Evolutionary conservation across 805 yeast species (phyloP), one percentile per base, ranked within the genome.

Genomic region (Crinitomyces ghanaensis): DNA sequence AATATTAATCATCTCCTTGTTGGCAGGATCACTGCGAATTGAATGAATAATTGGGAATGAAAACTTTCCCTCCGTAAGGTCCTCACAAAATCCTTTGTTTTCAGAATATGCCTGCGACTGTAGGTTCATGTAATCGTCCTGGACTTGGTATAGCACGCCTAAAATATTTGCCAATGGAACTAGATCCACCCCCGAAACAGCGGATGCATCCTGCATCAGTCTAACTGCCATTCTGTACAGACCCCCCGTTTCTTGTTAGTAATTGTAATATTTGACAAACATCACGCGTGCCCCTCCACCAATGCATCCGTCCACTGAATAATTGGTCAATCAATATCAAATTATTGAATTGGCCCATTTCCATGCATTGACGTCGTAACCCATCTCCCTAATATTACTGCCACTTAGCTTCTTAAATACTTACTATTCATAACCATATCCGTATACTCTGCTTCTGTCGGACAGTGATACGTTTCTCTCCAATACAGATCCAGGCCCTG

Each of bases 401-500:
- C n/a, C n/a, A n/a, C n/a, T n/a, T n/a, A n/a, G n/a, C n/a, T n/a
- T n/a, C n/a, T n/a, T n/a, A n/a, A n/a, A n/a, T 13, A 35, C 54
- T 7, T 39, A 49, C 54, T 86, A 49, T 83, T 76, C 67, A 70
- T 70, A 6, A 80, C 93, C 95, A 88, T 86, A 24, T 65, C 65
- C 21, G 75, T 52, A 49, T 86, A 86, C 48, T 81, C 74, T 1
- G 55, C 51, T 39, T 74, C 78, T 4, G 62, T 59, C 0, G 91
- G 91, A 30, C 77, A 64, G 1, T 50, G 48, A 20, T 63, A 47
- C 19, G 66, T 60, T 36, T 84, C 94, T 41, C 96, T 63, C 95
- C 96, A 86, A 53, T 75, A 78, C 14, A 86, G 65, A 46, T 86
- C 97, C 39, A 79, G 56, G 0, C 94, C 93, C 60, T 86, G 97